Conservation (phyloP, 331 rosid genomes). For the Malus hybrid region DNA sequence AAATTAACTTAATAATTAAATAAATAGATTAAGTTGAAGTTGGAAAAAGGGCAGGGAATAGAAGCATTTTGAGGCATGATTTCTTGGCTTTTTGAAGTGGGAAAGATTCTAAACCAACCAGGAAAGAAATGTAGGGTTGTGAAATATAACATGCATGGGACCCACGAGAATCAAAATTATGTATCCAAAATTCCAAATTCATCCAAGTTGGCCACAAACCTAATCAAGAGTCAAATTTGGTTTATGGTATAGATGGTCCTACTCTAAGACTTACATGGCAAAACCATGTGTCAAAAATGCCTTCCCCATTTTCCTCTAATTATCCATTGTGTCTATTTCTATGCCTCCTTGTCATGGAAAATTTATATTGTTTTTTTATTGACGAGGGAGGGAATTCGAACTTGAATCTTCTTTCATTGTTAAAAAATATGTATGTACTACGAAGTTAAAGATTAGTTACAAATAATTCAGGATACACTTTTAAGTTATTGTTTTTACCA, state of each 20-base stretch:
- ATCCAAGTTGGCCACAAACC: not conserved
- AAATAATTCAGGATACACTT: no score
- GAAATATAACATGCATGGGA: not conserved
- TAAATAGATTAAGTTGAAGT: not conserved
- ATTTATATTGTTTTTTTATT: not conserved
- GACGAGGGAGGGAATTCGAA: not conserved
- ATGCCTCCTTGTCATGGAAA: not conserved
- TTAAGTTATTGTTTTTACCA: no score
- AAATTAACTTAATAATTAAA: not conserved
- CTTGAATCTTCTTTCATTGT: no score
- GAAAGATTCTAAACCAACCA: conserved; percentile 19
- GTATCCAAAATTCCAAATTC: not conserved
- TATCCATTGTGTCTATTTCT: not conserved
- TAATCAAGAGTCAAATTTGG: not conserved
- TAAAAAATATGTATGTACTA: no score
- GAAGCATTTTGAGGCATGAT: not conserved
- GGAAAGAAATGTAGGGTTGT: not conserved
- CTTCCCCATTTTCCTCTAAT: not conserved
- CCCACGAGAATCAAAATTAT: not conserved
- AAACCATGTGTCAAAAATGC: not conserved
- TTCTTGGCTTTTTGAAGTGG: not conserved
- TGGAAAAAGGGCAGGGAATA: not conserved
- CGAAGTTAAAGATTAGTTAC: no score
- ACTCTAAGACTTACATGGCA: not conserved
- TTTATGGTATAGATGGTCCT: not conserved